phyloP scores from a whole-genome alignment of 2,329 filamentous ascomycete genomes.

The Massarina eburnea region DNA sequence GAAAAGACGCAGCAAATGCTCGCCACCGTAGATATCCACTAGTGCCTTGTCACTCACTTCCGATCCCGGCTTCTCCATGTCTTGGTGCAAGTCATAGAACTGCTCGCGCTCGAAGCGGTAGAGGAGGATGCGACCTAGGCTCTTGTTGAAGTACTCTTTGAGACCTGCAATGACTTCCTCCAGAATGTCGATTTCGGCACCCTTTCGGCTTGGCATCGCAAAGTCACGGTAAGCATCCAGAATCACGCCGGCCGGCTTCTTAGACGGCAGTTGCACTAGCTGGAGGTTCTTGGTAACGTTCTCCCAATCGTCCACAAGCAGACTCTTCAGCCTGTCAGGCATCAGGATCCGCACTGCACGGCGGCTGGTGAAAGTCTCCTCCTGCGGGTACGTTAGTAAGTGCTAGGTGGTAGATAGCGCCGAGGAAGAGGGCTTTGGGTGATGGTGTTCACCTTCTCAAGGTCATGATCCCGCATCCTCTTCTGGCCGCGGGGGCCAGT shows the following conservation, averaged over 20 bases:
- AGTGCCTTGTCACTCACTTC: conserved; percentile 70
- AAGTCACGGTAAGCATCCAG: conserved; percentile 81
- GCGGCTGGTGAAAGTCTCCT: conserved; percentile 81
- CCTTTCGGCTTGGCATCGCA: conserved; percentile 55
- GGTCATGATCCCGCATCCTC: conserved; percentile 75
- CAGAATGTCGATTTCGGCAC: conserved; percentile 78
- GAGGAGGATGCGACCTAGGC: conserved; percentile 81
- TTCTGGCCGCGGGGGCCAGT: conserved; percentile 67
- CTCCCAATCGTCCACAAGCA: conserved; percentile 98
- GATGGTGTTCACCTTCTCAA: conserved; percentile 67
- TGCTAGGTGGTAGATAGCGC: background rate
- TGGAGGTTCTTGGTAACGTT: conserved; percentile 95
- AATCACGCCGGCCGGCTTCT: conserved; percentile 73
- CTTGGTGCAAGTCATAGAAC: conserved; percentile 74
- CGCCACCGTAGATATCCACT: conserved; percentile 85
- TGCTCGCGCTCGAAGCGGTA: conserved; percentile 94
- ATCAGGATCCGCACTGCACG: conserved; percentile 85
- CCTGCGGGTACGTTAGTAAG: conserved; percentile 55
- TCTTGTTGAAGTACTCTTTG: conserved; percentile 92
- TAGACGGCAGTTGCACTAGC: conserved; percentile 80
- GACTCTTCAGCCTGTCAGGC: conserved; percentile 85
- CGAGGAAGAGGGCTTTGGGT: background rate
- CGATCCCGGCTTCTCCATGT: conserved; percentile 63
- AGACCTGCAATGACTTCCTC: conserved; percentile 86
- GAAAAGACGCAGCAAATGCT: conserved; percentile 86